Evolutionary conservation across 805 yeast species (phyloP).

Genomic region (Wickerhamiella dianesei): DNA sequence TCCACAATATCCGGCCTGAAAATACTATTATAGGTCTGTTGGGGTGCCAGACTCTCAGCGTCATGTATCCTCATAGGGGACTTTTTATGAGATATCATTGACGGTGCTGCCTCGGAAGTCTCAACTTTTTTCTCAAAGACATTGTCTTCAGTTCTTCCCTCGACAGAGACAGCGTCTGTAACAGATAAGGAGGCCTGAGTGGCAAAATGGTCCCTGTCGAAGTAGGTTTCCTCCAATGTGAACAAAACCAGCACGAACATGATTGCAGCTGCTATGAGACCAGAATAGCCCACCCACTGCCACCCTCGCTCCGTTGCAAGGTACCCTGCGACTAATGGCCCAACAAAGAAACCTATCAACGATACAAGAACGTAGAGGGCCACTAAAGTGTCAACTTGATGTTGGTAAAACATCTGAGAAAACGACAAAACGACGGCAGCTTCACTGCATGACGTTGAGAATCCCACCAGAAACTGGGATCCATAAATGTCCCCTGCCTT

Average conservation of each 20-base stretch:
- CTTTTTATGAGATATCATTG: background rate
- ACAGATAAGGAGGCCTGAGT: background rate
- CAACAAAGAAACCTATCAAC: slow-evolving; percentile 58
- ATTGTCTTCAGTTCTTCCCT: background rate
- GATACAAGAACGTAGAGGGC: slow-evolving; percentile 64
- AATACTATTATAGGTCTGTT: background rate
- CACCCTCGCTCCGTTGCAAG: slow-evolving; percentile 44
- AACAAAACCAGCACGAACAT: slow-evolving; percentile 40
- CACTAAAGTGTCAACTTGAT: slow-evolving; percentile 56
- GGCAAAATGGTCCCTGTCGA: slow-evolving; percentile 22
- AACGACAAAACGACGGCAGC: slow-evolving; percentile 50
- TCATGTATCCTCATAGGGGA: background rate
- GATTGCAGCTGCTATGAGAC: slow-evolving; percentile 48
- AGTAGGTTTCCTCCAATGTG: slow-evolving; percentile 54
- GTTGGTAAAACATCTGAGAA: slow-evolving; percentile 60
- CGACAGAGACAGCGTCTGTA: background rate
- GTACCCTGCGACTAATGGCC: slow-evolving; percentile 64
- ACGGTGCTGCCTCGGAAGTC: background rate
- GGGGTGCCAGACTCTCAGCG: background rate
- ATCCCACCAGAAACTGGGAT: slow-evolving; percentile 66
- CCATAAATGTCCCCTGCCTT: slow-evolving; percentile 48
- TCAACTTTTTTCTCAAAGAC: background rate
- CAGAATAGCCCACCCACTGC: slow-evolving; percentile 63
- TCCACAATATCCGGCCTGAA: background rate
- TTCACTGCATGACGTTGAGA: slow-evolving; percentile 61